These are phyloP conservation scores for Rhizopogon vinicolor DNA, from an alignment of 768 basidiomycete species.

Conservation along the genomic window DNA sequence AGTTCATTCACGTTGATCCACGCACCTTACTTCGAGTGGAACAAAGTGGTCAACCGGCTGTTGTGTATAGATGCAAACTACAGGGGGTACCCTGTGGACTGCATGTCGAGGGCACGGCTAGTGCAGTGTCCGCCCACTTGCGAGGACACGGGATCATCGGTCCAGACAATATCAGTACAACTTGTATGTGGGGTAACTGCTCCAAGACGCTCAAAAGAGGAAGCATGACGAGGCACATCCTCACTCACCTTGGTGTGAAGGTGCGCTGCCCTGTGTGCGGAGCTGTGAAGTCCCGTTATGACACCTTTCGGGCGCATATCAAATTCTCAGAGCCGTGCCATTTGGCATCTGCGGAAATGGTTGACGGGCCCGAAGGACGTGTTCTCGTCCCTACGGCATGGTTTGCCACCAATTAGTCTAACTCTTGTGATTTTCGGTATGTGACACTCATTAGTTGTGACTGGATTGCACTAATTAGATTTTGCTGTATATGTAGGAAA, in stretches of 20 bases:
- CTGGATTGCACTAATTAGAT: background rate
- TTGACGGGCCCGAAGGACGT: too few species aligned
- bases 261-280: background rate
- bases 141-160: conserved; percentile 1
- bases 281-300: too few species aligned
- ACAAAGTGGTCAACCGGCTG: background rate
- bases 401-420: too few species aligned
- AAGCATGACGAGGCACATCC: conserved; percentile 3
- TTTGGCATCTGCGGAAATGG: too few species aligned
- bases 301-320: too few species aligned
- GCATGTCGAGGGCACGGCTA: background rate
- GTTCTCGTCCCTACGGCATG: too few species aligned
- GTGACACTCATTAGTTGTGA: background rate
- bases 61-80: background rate
- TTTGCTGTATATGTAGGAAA: background rate
- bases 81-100: background rate
- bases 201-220: background rate
- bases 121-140: conserved; percentile 1
- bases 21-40: background rate
- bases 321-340: too few species aligned
- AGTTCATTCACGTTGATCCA: background rate
- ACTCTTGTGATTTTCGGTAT: background rate
- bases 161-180: background rate
- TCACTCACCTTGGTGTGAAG: conserved; percentile 1
- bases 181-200: background rate